Conservation (phyloP, 306 rosid genomes). For the Cicer cuneatum region DNA sequence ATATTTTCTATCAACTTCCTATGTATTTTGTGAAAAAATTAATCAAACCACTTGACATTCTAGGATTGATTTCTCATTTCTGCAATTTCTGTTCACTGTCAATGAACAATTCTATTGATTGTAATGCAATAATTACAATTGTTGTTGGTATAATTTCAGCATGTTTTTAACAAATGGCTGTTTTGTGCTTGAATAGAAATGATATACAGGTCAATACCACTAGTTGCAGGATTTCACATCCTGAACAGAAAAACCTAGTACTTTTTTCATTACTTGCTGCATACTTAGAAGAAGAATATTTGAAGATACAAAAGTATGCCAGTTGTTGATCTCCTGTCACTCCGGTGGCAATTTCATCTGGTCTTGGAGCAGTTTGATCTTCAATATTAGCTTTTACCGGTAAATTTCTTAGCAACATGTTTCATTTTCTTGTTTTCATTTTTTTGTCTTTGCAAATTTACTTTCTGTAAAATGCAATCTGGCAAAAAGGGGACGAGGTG, state of each 20-base stretch:
- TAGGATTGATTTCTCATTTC: slow-evolving; percentile 27
- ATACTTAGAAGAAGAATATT: slow-evolving; percentile 51
- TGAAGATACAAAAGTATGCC: slow-evolving; percentile 47
- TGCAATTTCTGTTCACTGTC: slow-evolving; percentile 32
- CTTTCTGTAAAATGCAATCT: slow-evolving; percentile 77
- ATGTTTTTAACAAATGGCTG: slow-evolving; percentile 42
- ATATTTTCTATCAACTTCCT: slow-evolving; percentile 20
- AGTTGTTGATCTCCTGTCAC: slow-evolving; percentile 48
- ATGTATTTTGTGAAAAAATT: neutral
- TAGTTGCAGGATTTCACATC: slow-evolving; percentile 39
- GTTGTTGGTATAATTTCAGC: slow-evolving; percentile 38
- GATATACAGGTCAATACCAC: slow-evolving; percentile 44
- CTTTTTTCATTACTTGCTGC: slow-evolving; percentile 45
- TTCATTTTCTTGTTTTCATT: slow-evolving; percentile 41
- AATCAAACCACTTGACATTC: neutral
- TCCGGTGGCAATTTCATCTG: slow-evolving; percentile 40
- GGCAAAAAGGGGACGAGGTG: slow-evolving; percentile 73
- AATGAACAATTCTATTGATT: slow-evolving; percentile 34
- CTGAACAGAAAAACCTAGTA: slow-evolving; percentile 30
- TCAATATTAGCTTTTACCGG: slow-evolving; percentile 38
- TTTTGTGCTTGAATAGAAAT: slow-evolving; percentile 49
- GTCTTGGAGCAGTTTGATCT: slow-evolving; percentile 37
- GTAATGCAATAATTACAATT: slow-evolving; percentile 31
- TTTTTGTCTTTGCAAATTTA: slow-evolving; percentile 55
- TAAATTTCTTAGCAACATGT: slow-evolving; percentile 39